These are phyloP conservation scores for Auxenochlorella protothecoides DNA, from an alignment of 139 green algal genomes.

Conservation along the genomic window DNA sequence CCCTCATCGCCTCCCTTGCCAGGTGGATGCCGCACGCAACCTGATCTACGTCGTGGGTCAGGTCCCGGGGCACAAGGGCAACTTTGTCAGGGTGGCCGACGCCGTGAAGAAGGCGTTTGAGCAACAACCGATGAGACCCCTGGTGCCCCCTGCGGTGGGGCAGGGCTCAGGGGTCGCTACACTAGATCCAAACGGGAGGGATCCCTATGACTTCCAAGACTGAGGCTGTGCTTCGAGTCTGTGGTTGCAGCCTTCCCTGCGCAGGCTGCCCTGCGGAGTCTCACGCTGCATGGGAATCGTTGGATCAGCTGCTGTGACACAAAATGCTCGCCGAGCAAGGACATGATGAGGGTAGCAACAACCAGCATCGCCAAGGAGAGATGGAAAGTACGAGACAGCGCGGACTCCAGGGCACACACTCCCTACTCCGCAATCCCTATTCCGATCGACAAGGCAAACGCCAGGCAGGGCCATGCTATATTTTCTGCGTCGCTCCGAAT, in stretches of 20 bases:
- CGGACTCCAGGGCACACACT: too few species aligned
- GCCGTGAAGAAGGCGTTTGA: slow-evolving; percentile 28
- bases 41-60: slow-evolving; percentile 90
- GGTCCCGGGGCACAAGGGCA: slow-evolving; percentile 77
- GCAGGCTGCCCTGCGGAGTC: background rate
- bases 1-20: slow-evolving; percentile 5
- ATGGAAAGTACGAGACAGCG: too few species aligned
- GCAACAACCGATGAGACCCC: slow-evolving; percentile 28
- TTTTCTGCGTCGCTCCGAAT: too few species aligned
- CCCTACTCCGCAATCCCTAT: too few species aligned
- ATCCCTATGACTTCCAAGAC: slow-evolving; percentile 23
- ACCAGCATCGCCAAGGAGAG: too few species aligned
- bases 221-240: background rate
- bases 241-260: background rate
- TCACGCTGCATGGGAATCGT: background rate
- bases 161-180: background rate
- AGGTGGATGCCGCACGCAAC: slow-evolving; percentile 85
- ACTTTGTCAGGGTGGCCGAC: slow-evolving; percentile 71
- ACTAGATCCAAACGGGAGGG: background rate
- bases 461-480: too few species aligned
- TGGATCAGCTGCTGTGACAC: background rate
- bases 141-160: background rate
- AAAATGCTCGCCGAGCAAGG: too few species aligned
- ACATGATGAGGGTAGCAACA: too few species aligned
- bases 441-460: too few species aligned